A percentile compares a stretch with the other conserved stretches of the same genome.
Evolutionary conservation across 2,329 filamentous ascomycete genomes (phyloP).

Genomic region (Shiraia sp.): DNA sequence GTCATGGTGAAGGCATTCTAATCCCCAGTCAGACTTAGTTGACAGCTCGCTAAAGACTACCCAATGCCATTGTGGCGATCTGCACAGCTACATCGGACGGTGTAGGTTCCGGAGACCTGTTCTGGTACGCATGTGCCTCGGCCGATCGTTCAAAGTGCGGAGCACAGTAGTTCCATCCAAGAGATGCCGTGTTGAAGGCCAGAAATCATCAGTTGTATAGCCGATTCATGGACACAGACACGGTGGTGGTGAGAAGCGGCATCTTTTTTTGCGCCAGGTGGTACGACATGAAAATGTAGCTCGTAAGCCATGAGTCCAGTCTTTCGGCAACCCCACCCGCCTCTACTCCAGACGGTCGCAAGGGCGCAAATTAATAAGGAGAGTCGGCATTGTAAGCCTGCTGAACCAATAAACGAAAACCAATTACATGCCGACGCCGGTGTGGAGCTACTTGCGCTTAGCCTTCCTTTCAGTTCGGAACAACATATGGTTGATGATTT

Average conservation of each 20-base stretch:
- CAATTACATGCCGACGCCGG: slow-evolving; percentile 29
- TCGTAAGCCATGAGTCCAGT: too few species aligned
- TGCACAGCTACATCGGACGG: neutral
- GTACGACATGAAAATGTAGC: too few species aligned
- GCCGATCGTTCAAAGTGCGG: neutral
- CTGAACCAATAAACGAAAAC: slow-evolving; percentile 26
- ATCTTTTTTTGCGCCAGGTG: too few species aligned
- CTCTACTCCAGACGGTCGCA: too few species aligned
- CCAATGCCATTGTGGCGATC: neutral
- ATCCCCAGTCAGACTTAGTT: too few species aligned
- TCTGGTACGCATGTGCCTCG: neutral
- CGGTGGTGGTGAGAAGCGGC: too few species aligned
- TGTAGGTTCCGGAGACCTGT: neutral
- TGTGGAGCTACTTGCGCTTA: slow-evolving; percentile 8
- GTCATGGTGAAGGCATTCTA: too few species aligned
- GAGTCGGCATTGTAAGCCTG: slow-evolving; percentile 12
- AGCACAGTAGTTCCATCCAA: neutral
- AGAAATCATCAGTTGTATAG: too few species aligned
- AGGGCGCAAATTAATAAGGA: slow-evolving; percentile 9
- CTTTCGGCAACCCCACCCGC: too few species aligned
- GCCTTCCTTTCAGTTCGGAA: slow-evolving; percentile 17
- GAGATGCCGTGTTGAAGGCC: too few species aligned
- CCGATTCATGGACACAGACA: too few species aligned
- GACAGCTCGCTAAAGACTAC: neutral
- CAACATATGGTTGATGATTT: slow-evolving; percentile 15